Evolutionary conservation across 768 basidiomycete species (phyloP).

Genomic region (Boletus fagicola): DNA sequence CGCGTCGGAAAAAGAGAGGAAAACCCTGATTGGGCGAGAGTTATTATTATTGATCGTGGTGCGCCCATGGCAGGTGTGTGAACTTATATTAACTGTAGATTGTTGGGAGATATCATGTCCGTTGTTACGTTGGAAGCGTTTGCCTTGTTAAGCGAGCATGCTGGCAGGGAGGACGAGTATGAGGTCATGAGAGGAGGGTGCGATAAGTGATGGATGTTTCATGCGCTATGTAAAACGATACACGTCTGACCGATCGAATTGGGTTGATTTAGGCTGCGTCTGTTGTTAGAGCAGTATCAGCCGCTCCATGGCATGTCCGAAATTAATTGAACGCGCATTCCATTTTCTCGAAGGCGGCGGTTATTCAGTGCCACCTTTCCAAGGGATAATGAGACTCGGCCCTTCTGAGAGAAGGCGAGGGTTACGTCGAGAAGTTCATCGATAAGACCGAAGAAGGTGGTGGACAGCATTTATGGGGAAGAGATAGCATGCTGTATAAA

Average conservation of each 20-base stretch:
- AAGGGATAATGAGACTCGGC: neutral
- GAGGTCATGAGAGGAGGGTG: conserved; percentile 2
- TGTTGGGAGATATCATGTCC: conserved; percentile 9
- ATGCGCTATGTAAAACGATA: neutral
- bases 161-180: neutral
- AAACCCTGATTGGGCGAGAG: conserved; percentile 19
- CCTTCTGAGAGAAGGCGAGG: conserved; percentile 4
- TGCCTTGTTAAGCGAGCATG: conserved; percentile 3
- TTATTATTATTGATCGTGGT: conserved; percentile 6
- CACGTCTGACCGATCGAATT: neutral
- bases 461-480: neutral
- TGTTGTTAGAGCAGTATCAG: neutral
- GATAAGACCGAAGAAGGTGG: conserved; percentile 3
- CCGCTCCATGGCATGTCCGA: conserved; percentile 3
- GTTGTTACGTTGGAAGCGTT: conserved; percentile 17
- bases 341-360: conserved; percentile 19
- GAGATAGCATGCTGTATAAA: neutral
- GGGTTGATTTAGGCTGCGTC: conserved; percentile 10
- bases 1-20: conserved; percentile 52
- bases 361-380: conserved; percentile 3
- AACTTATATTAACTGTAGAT: neutral
- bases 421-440: neutral
- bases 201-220: neutral
- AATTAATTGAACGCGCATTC: conserved; percentile 13
- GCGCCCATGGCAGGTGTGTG: conserved; percentile 5